These are phyloP conservation scores for Aegilops longissima DNA, from an alignment of 176 grass and related monocot species.

Conservation along the genomic window DNA sequence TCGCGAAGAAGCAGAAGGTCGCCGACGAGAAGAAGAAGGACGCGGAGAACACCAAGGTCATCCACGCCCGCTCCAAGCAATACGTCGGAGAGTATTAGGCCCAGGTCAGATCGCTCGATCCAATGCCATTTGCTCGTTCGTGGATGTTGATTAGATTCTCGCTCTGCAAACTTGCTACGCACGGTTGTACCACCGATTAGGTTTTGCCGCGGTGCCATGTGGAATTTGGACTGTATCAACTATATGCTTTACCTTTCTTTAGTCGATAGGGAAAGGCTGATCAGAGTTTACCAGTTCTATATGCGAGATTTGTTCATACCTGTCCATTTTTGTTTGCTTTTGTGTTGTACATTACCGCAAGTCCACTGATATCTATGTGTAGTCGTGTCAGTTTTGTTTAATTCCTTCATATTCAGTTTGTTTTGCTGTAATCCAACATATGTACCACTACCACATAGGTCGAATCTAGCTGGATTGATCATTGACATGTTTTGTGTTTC, in stretches of 20 bases:
- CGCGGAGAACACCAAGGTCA: conserved; percentile 53
- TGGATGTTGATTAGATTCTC: not conserved
- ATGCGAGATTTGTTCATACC: no score
- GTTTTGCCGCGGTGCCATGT: not conserved
- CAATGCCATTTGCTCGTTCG: not conserved
- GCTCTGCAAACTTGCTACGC: not conserved
- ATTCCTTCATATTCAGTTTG: not conserved
- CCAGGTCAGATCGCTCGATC: conserved; percentile 47
- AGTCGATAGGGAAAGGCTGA: not conserved
- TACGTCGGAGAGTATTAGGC: conserved; percentile 74
- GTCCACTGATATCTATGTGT: no score
- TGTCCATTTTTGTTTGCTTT: not conserved
- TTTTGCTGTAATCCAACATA: not conserved
- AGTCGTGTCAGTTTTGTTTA: not conserved
- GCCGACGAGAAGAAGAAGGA: conserved; percentile 47
- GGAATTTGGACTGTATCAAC: not conserved
- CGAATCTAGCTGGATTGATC: not conserved
- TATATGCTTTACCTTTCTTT: not conserved
- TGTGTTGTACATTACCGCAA: not conserved
- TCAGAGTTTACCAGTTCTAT: no score
- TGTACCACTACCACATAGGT: not conserved
- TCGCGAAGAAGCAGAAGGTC: conserved; percentile 59
- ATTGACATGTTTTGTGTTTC: not conserved
- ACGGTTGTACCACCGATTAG: not conserved
- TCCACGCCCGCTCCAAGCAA: conserved; percentile 59